These are phyloP conservation scores for Leavenworthia alabamica DNA, from an alignment of 345 rosid species.

Conservation along the genomic window DNA sequence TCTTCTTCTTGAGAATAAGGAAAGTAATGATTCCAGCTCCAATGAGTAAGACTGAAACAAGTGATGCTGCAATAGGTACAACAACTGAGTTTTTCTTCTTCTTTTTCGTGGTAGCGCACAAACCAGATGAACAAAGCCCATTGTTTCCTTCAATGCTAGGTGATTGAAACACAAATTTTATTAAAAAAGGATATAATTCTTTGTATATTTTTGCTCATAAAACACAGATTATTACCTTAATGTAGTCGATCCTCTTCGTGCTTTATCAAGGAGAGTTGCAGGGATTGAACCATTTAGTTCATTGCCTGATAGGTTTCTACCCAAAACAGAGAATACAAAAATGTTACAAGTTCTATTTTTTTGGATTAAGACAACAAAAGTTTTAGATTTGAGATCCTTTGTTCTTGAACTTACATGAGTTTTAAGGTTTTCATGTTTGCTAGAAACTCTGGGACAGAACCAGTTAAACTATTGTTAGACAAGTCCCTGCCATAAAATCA, in stretches of 20 bases:
- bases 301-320: conserved; percentile 42
- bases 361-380: background rate
- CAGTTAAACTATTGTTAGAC: conserved; percentile 48
- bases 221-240: conserved; percentile 30
- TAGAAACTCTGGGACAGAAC: conserved; percentile 43
- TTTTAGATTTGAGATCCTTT: background rate
- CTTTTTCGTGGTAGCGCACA: conserved; percentile 29
- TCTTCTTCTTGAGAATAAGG: conserved; percentile 23
- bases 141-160: conserved; percentile 41
- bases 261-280: conserved; percentile 32
- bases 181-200: background rate
- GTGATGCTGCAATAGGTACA: conserved; percentile 17
- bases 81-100: conserved; percentile 24
- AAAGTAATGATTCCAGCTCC: conserved; percentile 11
- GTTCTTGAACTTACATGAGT: conserved; percentile 32
- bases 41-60: conserved; percentile 22
- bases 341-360: background rate
- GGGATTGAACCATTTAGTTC: conserved; percentile 46
- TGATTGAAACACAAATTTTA: background rate
- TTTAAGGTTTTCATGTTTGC: conserved; percentile 32
- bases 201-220: background rate
- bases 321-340: background rate
- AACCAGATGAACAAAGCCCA: conserved; percentile 30
- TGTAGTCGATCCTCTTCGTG: conserved; percentile 22
- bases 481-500: conserved; percentile 38